Percentiles rank a stretch among this genome's conserved stretches.
Evolutionary conservation across 306 rosid species (phyloP).

Genomic region (Trifolium dubium): DNA sequence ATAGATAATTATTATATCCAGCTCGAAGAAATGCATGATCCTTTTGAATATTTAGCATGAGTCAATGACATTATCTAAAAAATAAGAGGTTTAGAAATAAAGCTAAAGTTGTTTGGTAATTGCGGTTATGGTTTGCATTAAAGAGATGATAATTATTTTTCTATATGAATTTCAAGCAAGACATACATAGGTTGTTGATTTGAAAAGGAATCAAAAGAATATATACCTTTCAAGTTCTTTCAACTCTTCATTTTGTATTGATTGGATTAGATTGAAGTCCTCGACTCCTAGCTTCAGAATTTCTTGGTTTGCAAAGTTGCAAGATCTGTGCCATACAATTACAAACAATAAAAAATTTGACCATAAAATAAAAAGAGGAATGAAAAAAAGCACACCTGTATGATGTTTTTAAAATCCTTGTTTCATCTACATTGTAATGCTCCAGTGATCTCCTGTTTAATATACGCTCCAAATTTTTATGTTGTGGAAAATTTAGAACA

Average conservation of each 20-base stretch:
- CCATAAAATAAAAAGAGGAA: neutral
- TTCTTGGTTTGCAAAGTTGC: conserved; percentile 64
- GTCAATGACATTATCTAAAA: too few relatives aligned
- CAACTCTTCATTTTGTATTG: conserved; percentile 64
- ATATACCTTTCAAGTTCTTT: conserved; percentile 60
- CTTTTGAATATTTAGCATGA: neutral
- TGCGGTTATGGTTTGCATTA: conserved; percentile 2
- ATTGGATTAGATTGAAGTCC: conserved; percentile 79
- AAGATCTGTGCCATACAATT: conserved; percentile 49
- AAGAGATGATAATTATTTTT: neutral
- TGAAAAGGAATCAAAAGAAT: conserved; percentile 1
- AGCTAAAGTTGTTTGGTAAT: too few relatives aligned
- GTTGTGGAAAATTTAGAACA: conserved; percentile 58
- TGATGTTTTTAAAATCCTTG: conserved; percentile 67
- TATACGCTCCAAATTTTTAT: conserved; percentile 64
- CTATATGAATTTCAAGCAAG: neutral
- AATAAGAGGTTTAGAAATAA: too few relatives aligned
- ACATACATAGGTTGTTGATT: neutral
- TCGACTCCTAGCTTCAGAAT: conserved; percentile 69
- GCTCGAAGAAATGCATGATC: neutral
- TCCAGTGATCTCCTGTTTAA: conserved; percentile 62
- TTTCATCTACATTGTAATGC: conserved; percentile 55
- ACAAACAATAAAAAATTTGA: conserved; percentile 10
- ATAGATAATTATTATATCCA: conserved; percentile 19
- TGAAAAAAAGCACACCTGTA: conserved; percentile 50